Base-by-base conservation (phyloP, 2,329 filamentous ascomycete species). In the Akanthomyces uredinophilus region DNA sequence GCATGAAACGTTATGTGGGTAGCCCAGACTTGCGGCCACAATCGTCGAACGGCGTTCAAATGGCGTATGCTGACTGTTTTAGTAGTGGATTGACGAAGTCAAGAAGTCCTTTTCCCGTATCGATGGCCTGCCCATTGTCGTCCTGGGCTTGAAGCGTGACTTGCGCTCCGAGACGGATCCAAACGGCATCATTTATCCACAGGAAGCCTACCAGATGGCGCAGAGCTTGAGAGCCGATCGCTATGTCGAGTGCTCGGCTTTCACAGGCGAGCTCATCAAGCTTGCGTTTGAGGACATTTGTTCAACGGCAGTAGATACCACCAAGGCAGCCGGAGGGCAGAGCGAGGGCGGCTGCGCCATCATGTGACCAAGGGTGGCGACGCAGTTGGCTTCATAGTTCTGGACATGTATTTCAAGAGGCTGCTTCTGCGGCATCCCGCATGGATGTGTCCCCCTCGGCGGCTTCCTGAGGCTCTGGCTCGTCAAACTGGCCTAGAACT, bases 221-320 rank as follows among this genome's bases (percentile, higher is more conserved):
- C 83, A 87, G 68, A 78, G 81, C 65, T 78, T 87, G 77, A 75
- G 85, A 58, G 83, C 79, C 52, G 85, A 88, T 71, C 82, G 81
- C 65, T 88, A 87, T 67, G 80, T 87, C 70, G 85, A 88, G 68
- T 88, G 85, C 72, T 87, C 84, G 1, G 83, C 85, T 7, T 73
- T 81, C 53, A 86, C 83, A 4, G 85, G 85, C 18, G 83, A 86
- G 73, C 76, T 87, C 59, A 69, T 87, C 50, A 75, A 78, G 66
- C 74, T 83, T 67, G 82, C 81, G 5, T 85, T 86, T 68, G 83
- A 87, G 69, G 85, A 87, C 69, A 79, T 87, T 22, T 86, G 83
- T 71, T 78, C 73, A 53, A 85, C 83, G 32, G 85, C 83, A 2
- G 75, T 80, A 59, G 73, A 78, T 66, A 82, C 80, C 32, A 77